Percentiles rank a stretch among this genome's conserved stretches.
phyloP scores from a whole-genome alignment of 306 rosid genomes.

The Vigna reflexopilosa region DNA sequence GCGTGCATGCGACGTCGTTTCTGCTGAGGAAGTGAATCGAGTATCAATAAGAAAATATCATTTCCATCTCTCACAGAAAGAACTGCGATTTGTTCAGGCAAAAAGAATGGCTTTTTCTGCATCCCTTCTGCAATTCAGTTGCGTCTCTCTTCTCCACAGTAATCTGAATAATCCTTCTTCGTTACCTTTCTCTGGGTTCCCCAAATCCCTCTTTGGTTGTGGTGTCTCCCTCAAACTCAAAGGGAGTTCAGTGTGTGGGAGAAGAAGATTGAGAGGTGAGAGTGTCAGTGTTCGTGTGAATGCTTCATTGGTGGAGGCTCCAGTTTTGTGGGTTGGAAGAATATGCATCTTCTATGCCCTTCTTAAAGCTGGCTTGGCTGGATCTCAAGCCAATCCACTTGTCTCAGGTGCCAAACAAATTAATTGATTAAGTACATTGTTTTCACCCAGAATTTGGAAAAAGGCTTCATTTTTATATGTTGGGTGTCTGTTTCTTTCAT shows the following conservation, averaged over 20 bases:
- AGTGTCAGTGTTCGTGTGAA: conserved; percentile 14
- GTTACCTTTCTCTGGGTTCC: conserved; percentile 39
- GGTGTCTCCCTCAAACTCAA: conserved; percentile 42
- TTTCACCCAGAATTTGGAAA: not conserved
- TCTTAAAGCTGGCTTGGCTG: conserved; percentile 84
- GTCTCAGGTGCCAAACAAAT: conserved; percentile 61
- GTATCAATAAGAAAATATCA: not conserved
- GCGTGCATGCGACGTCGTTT: not conserved
- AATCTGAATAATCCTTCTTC: not conserved
- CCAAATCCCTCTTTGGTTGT: conserved; percentile 62
- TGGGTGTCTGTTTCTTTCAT: conserved; percentile 27
- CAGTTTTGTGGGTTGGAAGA: conserved; percentile 86
- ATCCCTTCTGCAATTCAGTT: conserved; percentile 49
- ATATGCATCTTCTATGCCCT: conserved; percentile 88
- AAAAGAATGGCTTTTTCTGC: conserved; percentile 64
- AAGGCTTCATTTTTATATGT: not conserved
- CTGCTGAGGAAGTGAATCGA: no score
- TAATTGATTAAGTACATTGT: not conserved
- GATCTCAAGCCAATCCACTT: conserved; percentile 84
- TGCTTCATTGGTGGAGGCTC: conserved; percentile 84
- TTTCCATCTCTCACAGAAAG: not conserved
- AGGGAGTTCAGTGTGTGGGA: conserved; percentile 25
- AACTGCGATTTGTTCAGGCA: not conserved
- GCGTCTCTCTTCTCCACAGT: conserved; percentile 49
- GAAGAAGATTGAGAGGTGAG: not conserved